A percentile compares a stretch with the other conserved stretches of the same genome.
Evolutionary conservation across 2,329 filamentous ascomycete species (phyloP).

Genomic region (Verticillium albo-atrum): DNA sequence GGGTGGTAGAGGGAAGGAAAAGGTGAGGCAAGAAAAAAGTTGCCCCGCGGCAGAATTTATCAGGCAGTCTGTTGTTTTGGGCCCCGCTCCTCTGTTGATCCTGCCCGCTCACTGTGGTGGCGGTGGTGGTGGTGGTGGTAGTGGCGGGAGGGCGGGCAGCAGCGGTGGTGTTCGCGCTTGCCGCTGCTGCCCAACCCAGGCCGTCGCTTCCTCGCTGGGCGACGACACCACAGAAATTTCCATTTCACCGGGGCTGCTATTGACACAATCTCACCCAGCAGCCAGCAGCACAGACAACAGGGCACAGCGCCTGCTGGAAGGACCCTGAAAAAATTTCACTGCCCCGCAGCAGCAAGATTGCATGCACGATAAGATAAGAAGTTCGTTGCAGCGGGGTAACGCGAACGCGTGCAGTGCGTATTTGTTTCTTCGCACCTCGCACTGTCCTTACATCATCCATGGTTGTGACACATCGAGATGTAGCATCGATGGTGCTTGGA

Average conservation of each 20-base stretch:
- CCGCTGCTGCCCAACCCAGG: not conserved
- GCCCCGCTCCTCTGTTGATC: not conserved
- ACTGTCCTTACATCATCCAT: not conserved
- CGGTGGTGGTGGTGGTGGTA: too few relatives aligned
- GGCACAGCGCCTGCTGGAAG: not conserved
- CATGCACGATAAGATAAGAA: not conserved
- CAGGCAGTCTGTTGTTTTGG: not conserved
- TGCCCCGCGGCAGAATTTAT: not conserved
- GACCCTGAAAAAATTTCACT: not conserved
- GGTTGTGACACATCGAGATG: too few relatives aligned
- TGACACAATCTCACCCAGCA: not conserved
- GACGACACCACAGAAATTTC: not conserved
- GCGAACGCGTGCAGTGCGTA: not conserved
- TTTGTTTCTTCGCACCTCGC: not conserved
- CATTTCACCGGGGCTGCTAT: not conserved
- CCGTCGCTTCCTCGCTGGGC: not conserved
- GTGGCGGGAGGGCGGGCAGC: not conserved
- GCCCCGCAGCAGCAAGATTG: not conserved
- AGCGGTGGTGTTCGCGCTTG: not conserved
- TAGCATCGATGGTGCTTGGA: too few relatives aligned
- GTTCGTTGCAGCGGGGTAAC: not conserved
- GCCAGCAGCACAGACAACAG: not conserved
- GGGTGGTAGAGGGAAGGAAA: not conserved
- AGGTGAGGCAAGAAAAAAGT: conserved; percentile 7
- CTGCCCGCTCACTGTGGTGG: too few relatives aligned